Base-by-base conservation (phyloP, 2,329 filamentous ascomycete species). In the Aspergillus tubingensis region DNA sequence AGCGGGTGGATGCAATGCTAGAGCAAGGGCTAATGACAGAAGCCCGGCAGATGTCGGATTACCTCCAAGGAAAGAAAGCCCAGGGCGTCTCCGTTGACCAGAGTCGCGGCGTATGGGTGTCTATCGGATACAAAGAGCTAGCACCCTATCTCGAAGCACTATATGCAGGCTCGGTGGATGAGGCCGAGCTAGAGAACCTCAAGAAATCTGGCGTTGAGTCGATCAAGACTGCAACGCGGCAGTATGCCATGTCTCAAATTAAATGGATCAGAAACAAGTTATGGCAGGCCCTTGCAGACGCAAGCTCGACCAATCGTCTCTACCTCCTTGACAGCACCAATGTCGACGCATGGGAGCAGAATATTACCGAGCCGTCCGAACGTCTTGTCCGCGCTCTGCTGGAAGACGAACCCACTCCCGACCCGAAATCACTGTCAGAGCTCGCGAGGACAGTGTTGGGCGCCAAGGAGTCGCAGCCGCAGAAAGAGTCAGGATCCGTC, bases 111-210 rank as follows among this genome's bases (percentile, higher is more conserved):
- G 96, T 99, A 47, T 99, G 94, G 92, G 90, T 96, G 56, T 95
- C 93, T 1, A 99, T 99, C 63, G 95, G 95, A 1, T 97, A 92
- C 77, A 97, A 96, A 73, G 92, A 99, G 72, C 90, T 98, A 71
- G 84, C 90, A 59, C 82, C 86, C 0, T 96, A 92, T 70, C 78
- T 93, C 23, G 68, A 78, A 2, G 83, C 84, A 68, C 77, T 65
- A 62, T 74, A 59, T 68, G 66, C 56, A 23, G 67, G 57, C 62
- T 68, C 27, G 52, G 64, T 43, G 55, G 69, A 55, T 57, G 48
- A 70, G 59, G 23, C 61, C 44, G 80, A 84, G 3, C 76, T 90
- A 1, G 81, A 84, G 19, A 79, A 80, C 17, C 74, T 92, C 13
- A 87, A 85, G 65, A 67, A 72, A 1, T 72, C 81, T 0, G 88